Evolutionary conservation across 768 basidiomycete species (phyloP), one percentile per base, ranked within the genome.

Genomic region (Lactarius quietus): DNA sequence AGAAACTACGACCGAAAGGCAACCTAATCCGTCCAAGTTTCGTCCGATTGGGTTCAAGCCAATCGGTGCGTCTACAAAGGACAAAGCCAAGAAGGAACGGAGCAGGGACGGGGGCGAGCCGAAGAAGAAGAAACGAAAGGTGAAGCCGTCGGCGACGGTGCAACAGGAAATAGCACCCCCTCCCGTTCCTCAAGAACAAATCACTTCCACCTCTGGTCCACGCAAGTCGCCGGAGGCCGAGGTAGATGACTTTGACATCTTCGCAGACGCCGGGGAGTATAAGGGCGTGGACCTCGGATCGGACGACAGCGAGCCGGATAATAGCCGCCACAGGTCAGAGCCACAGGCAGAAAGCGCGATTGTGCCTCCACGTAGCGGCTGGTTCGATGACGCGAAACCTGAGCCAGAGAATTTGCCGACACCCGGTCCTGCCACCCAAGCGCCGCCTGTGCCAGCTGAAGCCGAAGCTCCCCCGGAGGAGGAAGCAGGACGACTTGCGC

Each of bases 241-340:
- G 4, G 86, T 85, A n/a, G 86, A 85, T 23, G 86, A 92, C 59
- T 83, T 92, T 48, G 90, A 96, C 72, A 95, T 97, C 51, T 97
- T 97, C 73, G 90, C 86, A 2, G 94, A 79, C 60, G 91, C 85
- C 6, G 93, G 88, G 10, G 92, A 92, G 57, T 97, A 95, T 72
- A 82, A 88, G 59, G 90, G 90, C 1, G 73, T 90, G 8, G 82
- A 84, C 54, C 68, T 84, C 5, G 85, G 80, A 26, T 84, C 84
- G 57, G 74, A 75, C n/a, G 74, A 73, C 17, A 71, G 72, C 10
- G 71, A 33, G 51, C 29, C 59, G 28, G 58, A 61, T 17, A 26
- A 38, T 10, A 57, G 29, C 26, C 33, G 29, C n/a, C 38, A 52
- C 43, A 23, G 10, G 10, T 15, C n/a, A 18, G 38, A 35, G 26